Evolutionary conservation across 1,284 basidiomycete species (phyloP).

Genomic region (Puccinia polysora): DNA sequence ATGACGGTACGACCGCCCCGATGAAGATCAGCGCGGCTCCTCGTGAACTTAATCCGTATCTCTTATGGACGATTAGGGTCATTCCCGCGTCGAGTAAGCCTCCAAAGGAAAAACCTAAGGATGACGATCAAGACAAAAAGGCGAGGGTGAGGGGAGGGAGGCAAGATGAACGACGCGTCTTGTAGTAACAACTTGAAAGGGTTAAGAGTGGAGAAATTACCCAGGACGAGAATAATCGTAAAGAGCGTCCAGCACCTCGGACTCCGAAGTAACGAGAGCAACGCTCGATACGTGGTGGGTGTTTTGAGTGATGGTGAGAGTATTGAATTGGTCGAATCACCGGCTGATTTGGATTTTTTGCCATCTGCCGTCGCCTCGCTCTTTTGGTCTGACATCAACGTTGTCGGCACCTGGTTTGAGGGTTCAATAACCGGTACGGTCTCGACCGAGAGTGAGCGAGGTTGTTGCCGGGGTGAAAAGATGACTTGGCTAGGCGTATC

Average conservation of each 20-base stretch:
- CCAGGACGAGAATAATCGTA: constrained; percentile 18
- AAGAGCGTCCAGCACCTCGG: constrained; percentile 18
- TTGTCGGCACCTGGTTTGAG: not conserved
- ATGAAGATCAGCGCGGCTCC: constrained; percentile 25
- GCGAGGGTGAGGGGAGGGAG: too few relatives aligned
- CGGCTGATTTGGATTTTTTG: too few relatives aligned
- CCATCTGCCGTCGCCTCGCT: not conserved
- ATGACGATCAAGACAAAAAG: not conserved
- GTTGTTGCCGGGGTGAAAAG: not conserved
- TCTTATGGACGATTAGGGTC: not conserved
- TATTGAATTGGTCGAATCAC: too few relatives aligned
- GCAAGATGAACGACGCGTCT: too few relatives aligned
- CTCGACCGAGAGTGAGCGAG: not conserved
- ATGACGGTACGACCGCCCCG: constrained; percentile 19
- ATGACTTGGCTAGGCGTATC: not conserved
- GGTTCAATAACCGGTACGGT: not conserved
- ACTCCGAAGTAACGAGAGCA: constrained; percentile 12
- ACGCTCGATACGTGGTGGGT: not conserved
- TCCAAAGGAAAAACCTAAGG: constrained; percentile 23
- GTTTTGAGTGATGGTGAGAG: not conserved
- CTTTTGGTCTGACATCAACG: not conserved
- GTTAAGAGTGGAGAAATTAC: not conserved
- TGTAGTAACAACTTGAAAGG: too few relatives aligned
- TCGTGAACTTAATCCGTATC: constrained; percentile 19
- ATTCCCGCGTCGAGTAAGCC: constrained; percentile 30